Evolutionary conservation across 176 grass and related monocot genomes (phyloP).

Genomic region (Musa itinerans): DNA sequence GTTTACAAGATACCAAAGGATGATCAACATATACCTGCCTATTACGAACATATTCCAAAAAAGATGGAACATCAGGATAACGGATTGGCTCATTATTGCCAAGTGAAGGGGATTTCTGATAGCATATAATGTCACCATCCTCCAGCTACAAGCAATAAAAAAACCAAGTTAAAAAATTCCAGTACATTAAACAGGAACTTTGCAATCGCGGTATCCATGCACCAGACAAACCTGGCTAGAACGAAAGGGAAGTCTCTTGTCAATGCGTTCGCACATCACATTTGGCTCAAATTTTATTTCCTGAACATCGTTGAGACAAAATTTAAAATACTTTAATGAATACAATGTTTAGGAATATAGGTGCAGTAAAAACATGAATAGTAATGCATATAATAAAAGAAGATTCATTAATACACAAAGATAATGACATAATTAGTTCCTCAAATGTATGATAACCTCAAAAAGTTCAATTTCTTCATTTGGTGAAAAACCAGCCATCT

Average conservation of each 20-base stretch:
- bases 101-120: slow-evolving; percentile 18
- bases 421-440: too few species aligned
- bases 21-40: slow-evolving; percentile 16
- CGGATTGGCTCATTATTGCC: slow-evolving; percentile 1
- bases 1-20: not conserved
- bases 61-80: slow-evolving; percentile 29
- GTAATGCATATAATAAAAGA: not conserved
- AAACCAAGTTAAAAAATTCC: slow-evolving; percentile 2
- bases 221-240: slow-evolving; percentile 10
- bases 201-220: not conserved
- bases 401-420: too few species aligned
- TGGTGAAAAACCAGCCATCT: slow-evolving; percentile 28
- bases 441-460: slow-evolving; percentile 19
- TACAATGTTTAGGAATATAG: not conserved
- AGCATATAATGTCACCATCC: slow-evolving; percentile 50
- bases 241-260: slow-evolving; percentile 14
- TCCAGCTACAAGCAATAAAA: slow-evolving; percentile 19
- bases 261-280: slow-evolving; percentile 16
- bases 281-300: slow-evolving; percentile 35
- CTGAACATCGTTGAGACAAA: slow-evolving; percentile 8
- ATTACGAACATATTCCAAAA: slow-evolving; percentile 32
- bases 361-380: not conserved
- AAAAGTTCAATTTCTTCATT: slow-evolving; percentile 25
- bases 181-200: not conserved
- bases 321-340: not conserved